These are phyloP conservation scores for Hanseniaspora occidentalis DNA, from an alignment of 805 yeast genomes.

Conservation along the genomic window DNA sequence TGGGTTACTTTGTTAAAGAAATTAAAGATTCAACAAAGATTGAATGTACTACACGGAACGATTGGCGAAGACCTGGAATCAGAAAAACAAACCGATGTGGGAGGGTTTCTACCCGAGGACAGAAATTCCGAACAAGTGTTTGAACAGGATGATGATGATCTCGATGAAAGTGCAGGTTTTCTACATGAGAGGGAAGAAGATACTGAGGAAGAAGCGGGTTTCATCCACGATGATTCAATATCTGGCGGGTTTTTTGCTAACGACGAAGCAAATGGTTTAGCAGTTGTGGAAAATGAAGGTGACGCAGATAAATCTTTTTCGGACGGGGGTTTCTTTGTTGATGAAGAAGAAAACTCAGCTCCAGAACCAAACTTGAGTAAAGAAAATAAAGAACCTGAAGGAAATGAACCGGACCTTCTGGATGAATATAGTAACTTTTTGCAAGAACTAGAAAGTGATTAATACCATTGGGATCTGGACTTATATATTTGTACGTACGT, in stretches of 20 bases:
- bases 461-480: background rate
- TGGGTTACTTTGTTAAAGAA: conserved; percentile 26
- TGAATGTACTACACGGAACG: conserved; percentile 35
- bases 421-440: conserved; percentile 1
- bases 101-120: conserved; percentile 2
- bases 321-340: conserved; percentile 3
- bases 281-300: background rate
- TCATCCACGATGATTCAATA: background rate
- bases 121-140: background rate
- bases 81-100: background rate
- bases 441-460: conserved; percentile 3
- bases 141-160: background rate
- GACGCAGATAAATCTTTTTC: no score
- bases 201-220: background rate
- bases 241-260: background rate
- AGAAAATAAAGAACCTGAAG: background rate
- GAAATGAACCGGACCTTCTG: background rate
- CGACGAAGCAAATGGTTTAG: background rate
- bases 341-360: background rate
- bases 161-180: background rate
- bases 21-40: conserved; percentile 22
- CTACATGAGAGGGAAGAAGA: no score
- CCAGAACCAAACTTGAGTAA: no score
- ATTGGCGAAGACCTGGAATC: conserved; percentile 6
- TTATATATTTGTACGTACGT: background rate